These are phyloP conservation scores for Mortierella sp. DNA, from an alignment of 371 early-diverging fungal genomes.

Conservation along the genomic window DNA sequence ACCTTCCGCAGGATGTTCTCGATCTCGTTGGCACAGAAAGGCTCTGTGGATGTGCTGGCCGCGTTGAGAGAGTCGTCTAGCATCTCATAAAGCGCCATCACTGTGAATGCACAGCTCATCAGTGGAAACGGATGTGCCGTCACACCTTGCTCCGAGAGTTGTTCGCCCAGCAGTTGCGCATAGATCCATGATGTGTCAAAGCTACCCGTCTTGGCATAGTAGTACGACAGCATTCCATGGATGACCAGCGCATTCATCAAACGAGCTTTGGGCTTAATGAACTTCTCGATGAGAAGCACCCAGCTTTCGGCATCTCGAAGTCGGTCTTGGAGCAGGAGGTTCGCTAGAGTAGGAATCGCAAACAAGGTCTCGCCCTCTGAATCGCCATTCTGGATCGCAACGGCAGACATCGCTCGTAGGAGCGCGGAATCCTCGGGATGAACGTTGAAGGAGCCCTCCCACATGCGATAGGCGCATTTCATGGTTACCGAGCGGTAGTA, in stretches of 20 bases:
- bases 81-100: conserved; percentile 45
- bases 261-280: conserved; percentile 43
- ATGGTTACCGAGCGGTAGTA: conserved; percentile 67
- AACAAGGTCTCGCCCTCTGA: conserved; percentile 52
- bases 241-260: conserved; percentile 34
- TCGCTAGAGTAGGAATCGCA: conserved; percentile 47
- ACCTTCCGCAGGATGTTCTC: background rate
- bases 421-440: conserved; percentile 60
- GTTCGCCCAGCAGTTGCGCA: conserved; percentile 11
- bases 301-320: conserved; percentile 50
- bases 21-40: background rate
- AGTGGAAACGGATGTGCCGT: conserved; percentile 48
- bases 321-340: conserved; percentile 41
- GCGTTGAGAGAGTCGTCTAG: conserved; percentile 3
- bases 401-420: conserved; percentile 44
- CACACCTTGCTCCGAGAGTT: conserved; percentile 14
- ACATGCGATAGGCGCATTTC: conserved; percentile 64
- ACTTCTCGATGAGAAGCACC: conserved; percentile 36
- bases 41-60: background rate
- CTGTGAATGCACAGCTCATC: conserved; percentile 39
- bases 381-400: conserved; percentile 49
- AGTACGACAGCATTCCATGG: conserved; percentile 33
- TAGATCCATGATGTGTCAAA: conserved; percentile 25
- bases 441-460: conserved; percentile 63
- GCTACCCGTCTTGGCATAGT: conserved; percentile 31